Percentiles rank a stretch among this genome's conserved stretches.
phyloP scores from a whole-genome alignment of 1,284 basidiomycete genomes.

The Crepidotus sp. region DNA sequence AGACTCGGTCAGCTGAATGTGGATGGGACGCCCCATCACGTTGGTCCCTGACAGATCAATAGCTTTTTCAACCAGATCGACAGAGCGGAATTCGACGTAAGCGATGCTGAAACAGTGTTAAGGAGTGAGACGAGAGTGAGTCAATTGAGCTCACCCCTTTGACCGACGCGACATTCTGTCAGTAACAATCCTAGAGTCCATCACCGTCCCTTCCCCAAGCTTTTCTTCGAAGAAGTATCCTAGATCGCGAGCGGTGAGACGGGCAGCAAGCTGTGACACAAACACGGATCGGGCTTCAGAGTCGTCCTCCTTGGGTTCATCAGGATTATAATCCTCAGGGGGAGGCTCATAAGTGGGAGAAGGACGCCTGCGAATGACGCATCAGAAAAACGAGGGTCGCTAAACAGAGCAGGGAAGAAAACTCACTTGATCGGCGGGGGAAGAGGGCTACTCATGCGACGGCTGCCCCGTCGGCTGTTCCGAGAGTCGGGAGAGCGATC shows the following conservation, averaged over 20 bases:
- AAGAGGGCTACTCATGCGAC: slow-evolving; percentile 31
- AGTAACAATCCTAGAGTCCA: slow-evolving; percentile 92
- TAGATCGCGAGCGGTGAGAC: slow-evolving; percentile 90
- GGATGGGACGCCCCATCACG: slow-evolving; percentile 96
- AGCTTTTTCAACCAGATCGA: slow-evolving; percentile 88
- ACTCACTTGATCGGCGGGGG: slow-evolving; percentile 31
- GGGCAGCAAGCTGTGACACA: slow-evolving; percentile 93
- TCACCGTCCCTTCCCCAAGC: slow-evolving; percentile 83
- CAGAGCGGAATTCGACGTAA: slow-evolving; percentile 90
- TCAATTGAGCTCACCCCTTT: slow-evolving; percentile 66
- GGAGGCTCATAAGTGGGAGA: slow-evolving; percentile 68
- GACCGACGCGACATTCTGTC: slow-evolving; percentile 89
- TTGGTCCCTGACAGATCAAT: slow-evolving; percentile 84
- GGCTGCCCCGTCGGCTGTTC: slow-evolving; percentile 35
- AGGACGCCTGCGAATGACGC: slow-evolving; percentile 37
- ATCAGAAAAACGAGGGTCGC: slow-evolving; percentile 8
- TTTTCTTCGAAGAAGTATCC: slow-evolving; percentile 99
- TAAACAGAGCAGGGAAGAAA: slow-evolving; percentile 7
- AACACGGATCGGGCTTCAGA: slow-evolving; percentile 96
- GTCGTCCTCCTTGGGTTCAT: slow-evolving; percentile 78
- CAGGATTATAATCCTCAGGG: slow-evolving; percentile 58
- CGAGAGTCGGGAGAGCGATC: slow-evolving; percentile 46
- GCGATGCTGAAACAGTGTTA: slow-evolving; percentile 53
- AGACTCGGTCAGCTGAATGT: slow-evolving; percentile 93
- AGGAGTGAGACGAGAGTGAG: neutral